Base-by-base conservation (phyloP, 108 stramenopile species). In the Asterionellopsis glacialis region DNA sequence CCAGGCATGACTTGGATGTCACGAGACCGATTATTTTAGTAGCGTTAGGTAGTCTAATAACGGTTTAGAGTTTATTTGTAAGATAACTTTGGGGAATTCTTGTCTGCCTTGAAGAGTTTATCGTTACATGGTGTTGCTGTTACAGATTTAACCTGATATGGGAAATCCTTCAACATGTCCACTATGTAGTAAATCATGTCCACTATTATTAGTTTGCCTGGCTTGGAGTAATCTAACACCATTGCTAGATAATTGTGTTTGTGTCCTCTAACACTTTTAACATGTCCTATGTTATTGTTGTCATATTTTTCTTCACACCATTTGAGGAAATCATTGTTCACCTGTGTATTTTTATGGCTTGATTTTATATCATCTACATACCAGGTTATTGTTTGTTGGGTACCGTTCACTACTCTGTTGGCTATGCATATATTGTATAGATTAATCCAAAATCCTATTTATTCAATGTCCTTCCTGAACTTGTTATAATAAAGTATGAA, bases 311-410 rank as follows among this genome's bases (percentile, higher is more conserved):
- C 16, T 22, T 69, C 59, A 24, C 66, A n/a, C 16, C 11, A 11
- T 1, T 1, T 38, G 14, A 81, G 18, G 12, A 66, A 22, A 0
- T 57, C 60, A 12, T 24, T 42, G 0, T 69, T 25, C 0, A 64
- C 74, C 0, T 12, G 1, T 0, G 21, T 10, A 41, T 60, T 47
- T 22, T 13, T 59, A 41, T 75, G 74, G 0, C 71, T 76, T 24
- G 69, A 58, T 27, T 78, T 81, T 15, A 66, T 14, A 61, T 80
- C 83, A 58, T 75, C 74, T 0, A 75, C 69, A 62, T 71, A 55
- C 51, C 50, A 75, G 13, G 19, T 19, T 9, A 70, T 60, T 0
- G 74, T 67, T 0, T 39, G n/a, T 24, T 70, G 65, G 41, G 65
- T 62, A 9, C 69, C 67, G 27, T 74, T 69, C 23, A 71, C 51